Base-by-base conservation (phyloP, 306 rosid species). In the Dalbergia cultrata region DNA sequence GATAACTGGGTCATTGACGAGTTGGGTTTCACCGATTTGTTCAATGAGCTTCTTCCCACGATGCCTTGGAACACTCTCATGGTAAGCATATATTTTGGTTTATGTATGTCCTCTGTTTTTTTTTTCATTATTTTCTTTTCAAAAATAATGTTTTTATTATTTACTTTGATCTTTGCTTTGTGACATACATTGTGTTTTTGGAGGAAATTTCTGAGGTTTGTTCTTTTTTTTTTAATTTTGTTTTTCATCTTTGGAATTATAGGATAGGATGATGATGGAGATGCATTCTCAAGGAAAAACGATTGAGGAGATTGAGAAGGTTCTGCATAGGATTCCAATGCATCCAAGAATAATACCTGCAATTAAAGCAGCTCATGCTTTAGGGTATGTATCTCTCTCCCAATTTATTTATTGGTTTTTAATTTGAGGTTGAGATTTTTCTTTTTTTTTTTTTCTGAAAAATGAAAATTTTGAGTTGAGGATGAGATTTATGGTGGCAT, bases 11-110 rank as follows among this genome's bases (percentile, higher is more conserved):
- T 92, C 22, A 60, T 94, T 13, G 97, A 94, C 8, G 94, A 85
- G 16, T 75, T 94, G 61, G 95, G 94, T 64, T 79, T 72, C 35
- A 89, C 94, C 1, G 91, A 92, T 68, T 86, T 86, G 82, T 94
- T 90, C 89, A 88, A 92, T 43, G 68, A 81, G 1, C 91, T 94
- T 14, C 90, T 86, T 73, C 92, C 94, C 19, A 85, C 95, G 73
- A 90, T 94, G 97, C 94, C 97, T 6, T 94, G 97, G 98, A 94
- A 94, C 78, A 89, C 94, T 57, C 87, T 92, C 83, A 94, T 94
- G 97, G 98, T 92, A 75, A 34, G 21, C 6, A 5, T 65, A 53
- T 19, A 3, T 1, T n/a, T 61, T 9, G 5, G 0, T 58, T 44
- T 9, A 4, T 9, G 17, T 7, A 3, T 10, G 14, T 16, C 39